Base-by-base conservation (phyloP, 83 land plant genomes). In the Picea abies region DNA sequence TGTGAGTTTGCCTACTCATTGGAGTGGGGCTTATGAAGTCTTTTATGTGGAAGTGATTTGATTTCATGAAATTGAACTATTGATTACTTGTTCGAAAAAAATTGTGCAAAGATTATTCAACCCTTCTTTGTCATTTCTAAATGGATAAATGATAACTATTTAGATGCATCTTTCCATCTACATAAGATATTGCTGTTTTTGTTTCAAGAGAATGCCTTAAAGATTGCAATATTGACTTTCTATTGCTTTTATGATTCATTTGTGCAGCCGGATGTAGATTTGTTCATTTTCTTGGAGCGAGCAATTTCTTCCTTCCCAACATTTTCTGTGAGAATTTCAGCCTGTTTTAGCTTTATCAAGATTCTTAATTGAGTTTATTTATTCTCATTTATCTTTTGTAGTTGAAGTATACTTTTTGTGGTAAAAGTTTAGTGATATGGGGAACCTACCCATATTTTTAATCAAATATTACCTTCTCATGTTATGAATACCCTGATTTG, bases 201-300 rank as follows among this genome's bases (percentile, higher is more conserved):
- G 25, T 73, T 73, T n/a, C 4, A 67, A 12, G 77, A 52, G 11
- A 20, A 49, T 25, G 69, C 4, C 3, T 41, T 73, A 47, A 73
- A 44, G 1, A 44, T 73, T 11, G 47, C 20, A 20, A 73, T 44
- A 73, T 44, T 73, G 37, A n/a, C 52, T 23, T 60, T 49, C 22
- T 76, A 22, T 44, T 49, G 23, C 25, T n/a, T 23, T 20, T 44
- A 1, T 76, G 60, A 76, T 76, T 76, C 29, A 49, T 76, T 52
- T 76, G 60, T 76, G 79, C 79, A 76, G 79, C 79, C 79, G 16
- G 79, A 76, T 25, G 79, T 76, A 26, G 79, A 76, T 76, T 76
- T 76, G 60, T 76, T 76, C 79, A 76, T 76, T 76, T 76, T 76
- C 79, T 52, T 76, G 79, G 79, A 76, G 79, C 61, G 79, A 52